Base-by-base conservation (phyloP, 1,139 yeast genomes). In the Nematodospora anomalae region DNA sequence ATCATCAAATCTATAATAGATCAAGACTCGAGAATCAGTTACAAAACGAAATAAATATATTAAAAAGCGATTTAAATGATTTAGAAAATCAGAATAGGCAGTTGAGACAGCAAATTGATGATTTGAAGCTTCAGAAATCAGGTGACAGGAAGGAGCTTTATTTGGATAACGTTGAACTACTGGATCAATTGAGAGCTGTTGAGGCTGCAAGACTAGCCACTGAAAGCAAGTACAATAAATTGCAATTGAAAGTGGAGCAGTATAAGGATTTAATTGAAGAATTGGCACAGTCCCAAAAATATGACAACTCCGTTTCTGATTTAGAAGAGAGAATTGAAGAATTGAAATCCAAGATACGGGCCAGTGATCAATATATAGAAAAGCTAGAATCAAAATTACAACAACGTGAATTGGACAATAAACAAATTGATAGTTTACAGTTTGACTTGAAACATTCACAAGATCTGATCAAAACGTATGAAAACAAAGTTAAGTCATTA, bases 161-260 rank as follows among this genome's bases (percentile, higher is more conserved):
- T 16, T 20, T 14, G 8, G 41, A 38, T 8, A 35, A 38, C 25
- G 28, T 35, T 29, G 33, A 22, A 9, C 27, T 29, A 11, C 28
- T 18, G 10, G 37, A 40, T 4, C 32, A 25, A 26, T 21, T 32
- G 13, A 30, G 10, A 15, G 26, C 39, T 14, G 16, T 26, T 11
- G 37, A 33, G 21, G 18, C 22, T 25, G 33, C 30, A 4, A 26
- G 32, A 20, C 9, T 10, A 8, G 23, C 12, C 3, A 26, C 32
- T 2, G 36, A 42, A 36, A 22, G 36, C 11, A 24, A 32, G 10
- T 41, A 27, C 16, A 30, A 18, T 13, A 15, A 6, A 37, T 36
- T 26, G 16, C 32, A 15, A 30, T 26, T 4, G 34, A 33, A 23
- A 8, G 8, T 18, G 8, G 21, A 18, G 21, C 21, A 18, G 8